Evolutionary conservation across 2,329 filamentous ascomycete genomes (phyloP).

Genomic region (Leptographium flavum): DNA sequence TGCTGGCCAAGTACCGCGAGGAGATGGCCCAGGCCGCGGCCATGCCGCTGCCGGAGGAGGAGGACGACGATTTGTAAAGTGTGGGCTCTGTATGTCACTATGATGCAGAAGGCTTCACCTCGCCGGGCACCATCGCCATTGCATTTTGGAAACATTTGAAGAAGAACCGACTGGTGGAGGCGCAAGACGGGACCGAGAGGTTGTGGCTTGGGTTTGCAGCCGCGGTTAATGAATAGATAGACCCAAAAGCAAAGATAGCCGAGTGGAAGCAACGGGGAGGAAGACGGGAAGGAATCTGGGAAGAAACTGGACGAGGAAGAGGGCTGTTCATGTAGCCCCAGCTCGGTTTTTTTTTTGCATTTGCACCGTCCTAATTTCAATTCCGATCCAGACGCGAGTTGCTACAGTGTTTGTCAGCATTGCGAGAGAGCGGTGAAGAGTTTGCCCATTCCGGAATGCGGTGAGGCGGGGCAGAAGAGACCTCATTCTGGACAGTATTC

Average conservation of each 20-base stretch:
- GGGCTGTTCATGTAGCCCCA: background rate
- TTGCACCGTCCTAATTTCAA: constrained; percentile 2
- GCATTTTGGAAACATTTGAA: constrained; percentile 1
- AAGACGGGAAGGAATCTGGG: background rate
- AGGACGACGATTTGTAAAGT: constrained; percentile 52
- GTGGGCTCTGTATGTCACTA: background rate
- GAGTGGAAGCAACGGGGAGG: background rate
- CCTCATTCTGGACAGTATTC: too few species aligned
- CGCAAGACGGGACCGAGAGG: background rate
- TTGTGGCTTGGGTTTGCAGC: constrained; percentile 3
- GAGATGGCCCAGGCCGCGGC: constrained; percentile 74
- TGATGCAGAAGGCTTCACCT: background rate
- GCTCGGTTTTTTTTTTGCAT: background rate
- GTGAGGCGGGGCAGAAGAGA: too few species aligned
- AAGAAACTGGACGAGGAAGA: background rate
- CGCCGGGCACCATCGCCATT: background rate
- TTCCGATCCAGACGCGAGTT: too few species aligned
- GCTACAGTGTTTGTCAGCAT: too few species aligned
- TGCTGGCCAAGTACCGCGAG: constrained; percentile 68
- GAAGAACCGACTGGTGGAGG: background rate
- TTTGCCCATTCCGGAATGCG: too few species aligned
- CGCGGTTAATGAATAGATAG: constrained; percentile 9
- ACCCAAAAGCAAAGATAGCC: constrained; percentile 4
- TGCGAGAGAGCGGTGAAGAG: too few species aligned
- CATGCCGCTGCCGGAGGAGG: constrained; percentile 88